Base-by-base conservation (phyloP, 306 rosid genomes). In the Oemleria cerasiformis region DNA sequence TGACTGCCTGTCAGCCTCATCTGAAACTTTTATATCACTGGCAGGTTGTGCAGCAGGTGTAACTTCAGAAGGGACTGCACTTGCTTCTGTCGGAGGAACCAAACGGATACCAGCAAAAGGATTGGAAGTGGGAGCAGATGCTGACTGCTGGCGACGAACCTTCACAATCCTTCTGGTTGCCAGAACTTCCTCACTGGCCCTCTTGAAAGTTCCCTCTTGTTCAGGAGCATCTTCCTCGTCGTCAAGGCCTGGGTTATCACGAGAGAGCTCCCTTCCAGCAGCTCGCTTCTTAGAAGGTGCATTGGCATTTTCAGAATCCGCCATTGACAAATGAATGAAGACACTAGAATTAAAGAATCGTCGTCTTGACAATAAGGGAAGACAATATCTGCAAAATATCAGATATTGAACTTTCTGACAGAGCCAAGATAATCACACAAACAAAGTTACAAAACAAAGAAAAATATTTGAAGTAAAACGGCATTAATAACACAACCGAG, bases 251-350 rank as follows among this genome's bases (percentile, higher is more conserved):
- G 94, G 88, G 73, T 94, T 86, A 77, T 93, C 98, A 36, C 85
- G 84, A 53, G 89, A 84, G 60, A 93, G 87, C 80, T 91, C 96
- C 85, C 91, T 84, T 77, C 94, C 96, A 47, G 98, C 97, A 79
- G 92, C 88, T 68, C 98, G 88, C 88, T 93, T 93, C 92, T 91
- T 93, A 65, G 97, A 78, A 49, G 92, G 69, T 74, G 83, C 90
- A 76, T 79, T 73, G 62, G 81, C 77, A 79, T 88, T 86, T 74
- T 87, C 97, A 13, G 88, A 69, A 79, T 88, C 97, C 71, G 73
- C 97, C 98, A 93, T 93, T 72, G 79, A 79, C 45, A 84, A 73
- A 73, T 64, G 58, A 43, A 68, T 63, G 61, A 38, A 73, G 48
- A 54, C 48, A 49, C 69, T 67, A 64, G 25, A 73, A 57, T 48